Evolutionary conservation across 768 basidiomycete genomes (phyloP).

Genomic region (Krasilnikovozyma curviuscula): DNA sequence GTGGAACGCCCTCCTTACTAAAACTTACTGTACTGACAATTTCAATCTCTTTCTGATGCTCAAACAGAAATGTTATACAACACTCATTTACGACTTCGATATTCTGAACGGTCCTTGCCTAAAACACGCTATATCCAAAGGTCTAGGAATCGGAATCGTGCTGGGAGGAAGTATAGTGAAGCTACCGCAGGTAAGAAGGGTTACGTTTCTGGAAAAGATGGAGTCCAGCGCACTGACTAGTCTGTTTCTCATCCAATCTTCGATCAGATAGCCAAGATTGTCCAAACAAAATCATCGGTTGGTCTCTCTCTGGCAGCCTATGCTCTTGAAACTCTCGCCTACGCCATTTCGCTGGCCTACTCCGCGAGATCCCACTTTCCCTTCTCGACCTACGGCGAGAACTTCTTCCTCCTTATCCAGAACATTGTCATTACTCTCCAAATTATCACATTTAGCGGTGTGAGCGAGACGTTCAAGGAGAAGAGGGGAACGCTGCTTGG

Average conservation of each 20-base stretch:
- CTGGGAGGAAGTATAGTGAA: slow-evolving; percentile 85
- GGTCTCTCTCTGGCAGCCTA: slow-evolving; percentile 77
- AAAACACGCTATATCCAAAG: slow-evolving; percentile 82
- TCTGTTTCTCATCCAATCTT: background rate
- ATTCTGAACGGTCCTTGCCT: slow-evolving; percentile 59
- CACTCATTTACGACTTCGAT: slow-evolving; percentile 70
- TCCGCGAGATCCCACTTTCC: slow-evolving; percentile 69
- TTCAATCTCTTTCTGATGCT: slow-evolving; percentile 1
- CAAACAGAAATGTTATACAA: slow-evolving; percentile 78
- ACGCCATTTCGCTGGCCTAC: slow-evolving; percentile 76
- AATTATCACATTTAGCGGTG: slow-evolving; percentile 36
- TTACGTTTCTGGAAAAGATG: background rate
- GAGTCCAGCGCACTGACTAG: too few species aligned
- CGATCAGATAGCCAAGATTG: slow-evolving; percentile 6
- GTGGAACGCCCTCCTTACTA: slow-evolving; percentile 11
- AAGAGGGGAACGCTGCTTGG: slow-evolving; percentile 12
- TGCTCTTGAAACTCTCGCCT: slow-evolving; percentile 72
- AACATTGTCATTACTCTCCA: slow-evolving; percentile 74
- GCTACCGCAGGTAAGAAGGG: slow-evolving; percentile 54
- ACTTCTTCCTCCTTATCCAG: slow-evolving; percentile 47
- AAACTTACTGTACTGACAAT: background rate
- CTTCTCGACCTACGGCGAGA: slow-evolving; percentile 95
- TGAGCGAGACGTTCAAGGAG: slow-evolving; percentile 3
- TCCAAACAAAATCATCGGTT: slow-evolving; percentile 41
- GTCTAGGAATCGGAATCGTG: slow-evolving; percentile 77